Conservation (phyloP, 2,329 filamentous ascomycete species). For the Ceratocystis colombiana region DNA sequence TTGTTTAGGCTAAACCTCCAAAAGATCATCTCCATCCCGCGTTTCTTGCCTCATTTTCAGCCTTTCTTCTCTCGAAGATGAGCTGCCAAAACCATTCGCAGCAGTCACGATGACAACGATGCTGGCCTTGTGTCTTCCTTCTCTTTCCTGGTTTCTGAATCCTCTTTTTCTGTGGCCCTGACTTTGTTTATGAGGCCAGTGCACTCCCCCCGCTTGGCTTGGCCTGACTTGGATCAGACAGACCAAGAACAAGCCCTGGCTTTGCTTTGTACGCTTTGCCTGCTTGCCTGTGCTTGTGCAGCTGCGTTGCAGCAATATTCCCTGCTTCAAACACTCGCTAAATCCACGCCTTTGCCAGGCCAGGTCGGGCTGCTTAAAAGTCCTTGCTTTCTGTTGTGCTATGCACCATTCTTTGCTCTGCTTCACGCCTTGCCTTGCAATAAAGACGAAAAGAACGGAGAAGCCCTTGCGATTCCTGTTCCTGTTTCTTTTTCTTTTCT, state of each 20-base stretch:
- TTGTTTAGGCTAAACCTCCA: neutral
- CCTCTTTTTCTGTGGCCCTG: neutral
- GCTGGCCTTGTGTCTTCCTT: neutral
- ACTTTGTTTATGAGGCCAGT: constrained; percentile 7
- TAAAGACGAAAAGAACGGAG: neutral
- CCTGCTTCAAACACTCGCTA: constrained; percentile 18
- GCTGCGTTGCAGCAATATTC: constrained; percentile 12
- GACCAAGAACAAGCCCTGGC: neutral
- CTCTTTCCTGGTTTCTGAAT: neutral
- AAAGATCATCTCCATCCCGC: neutral
- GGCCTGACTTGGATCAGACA: neutral
- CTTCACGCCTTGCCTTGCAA: neutral
- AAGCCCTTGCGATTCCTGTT: constrained; percentile 1
- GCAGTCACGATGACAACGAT: too few relatives aligned
- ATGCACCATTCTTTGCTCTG: too few relatives aligned
- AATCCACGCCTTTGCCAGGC: constrained; percentile 10
- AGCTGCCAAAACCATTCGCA: too few relatives aligned
- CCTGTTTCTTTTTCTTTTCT: neutral
- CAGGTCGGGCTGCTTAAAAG: too few relatives aligned
- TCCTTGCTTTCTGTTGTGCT: too few relatives aligned
- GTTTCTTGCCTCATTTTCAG: neutral
- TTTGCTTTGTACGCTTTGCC: neutral
- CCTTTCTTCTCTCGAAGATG: neutral
- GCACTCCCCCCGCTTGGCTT: constrained; percentile 4
- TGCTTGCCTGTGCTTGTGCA: constrained; percentile 5